Conservation (phyloP, 495 filamentous ascomycete species). For the Talaromyces borbonicus region DNA sequence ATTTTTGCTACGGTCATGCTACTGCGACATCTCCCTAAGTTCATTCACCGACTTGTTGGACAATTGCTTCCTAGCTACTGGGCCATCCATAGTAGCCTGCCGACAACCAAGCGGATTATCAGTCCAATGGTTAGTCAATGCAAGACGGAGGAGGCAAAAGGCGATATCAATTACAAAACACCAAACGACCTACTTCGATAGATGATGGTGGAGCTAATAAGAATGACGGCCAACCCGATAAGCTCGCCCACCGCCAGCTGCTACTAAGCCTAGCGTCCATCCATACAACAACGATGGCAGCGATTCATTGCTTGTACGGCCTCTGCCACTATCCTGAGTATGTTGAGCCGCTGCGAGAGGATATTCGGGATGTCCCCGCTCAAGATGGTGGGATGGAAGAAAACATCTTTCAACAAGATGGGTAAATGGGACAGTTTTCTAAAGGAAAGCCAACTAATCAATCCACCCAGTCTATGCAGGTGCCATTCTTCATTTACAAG, state of each 20-base stretch:
- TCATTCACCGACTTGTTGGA: neutral
- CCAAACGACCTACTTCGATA: neutral
- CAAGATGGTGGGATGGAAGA: constrained; percentile 32
- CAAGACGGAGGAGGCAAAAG: neutral
- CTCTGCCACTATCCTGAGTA: neutral
- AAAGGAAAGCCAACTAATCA: constrained; percentile 27
- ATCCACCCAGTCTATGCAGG: constrained; percentile 12
- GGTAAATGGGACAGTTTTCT: constrained; percentile 38
- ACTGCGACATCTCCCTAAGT: neutral
- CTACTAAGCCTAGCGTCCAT: constrained; percentile 1
- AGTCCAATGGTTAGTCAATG: neutral
- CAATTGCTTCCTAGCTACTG: neutral
- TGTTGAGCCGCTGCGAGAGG: constrained; percentile 26
- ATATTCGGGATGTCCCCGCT: constrained; percentile 23
- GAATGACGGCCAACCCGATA: neutral
- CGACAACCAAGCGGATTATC: neutral
- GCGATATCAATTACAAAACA: neutral
- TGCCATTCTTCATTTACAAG: too few relatives aligned
- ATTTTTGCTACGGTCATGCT: neutral
- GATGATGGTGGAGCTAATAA: neutral
- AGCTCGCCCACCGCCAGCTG: constrained; percentile 9
- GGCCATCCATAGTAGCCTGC: neutral
- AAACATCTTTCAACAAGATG: constrained; percentile 38
- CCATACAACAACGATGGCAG: neutral
- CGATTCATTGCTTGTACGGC: neutral